phyloP scores from a whole-genome alignment of 768 basidiomycete genomes.

The Crepidotus variabilis region DNA sequence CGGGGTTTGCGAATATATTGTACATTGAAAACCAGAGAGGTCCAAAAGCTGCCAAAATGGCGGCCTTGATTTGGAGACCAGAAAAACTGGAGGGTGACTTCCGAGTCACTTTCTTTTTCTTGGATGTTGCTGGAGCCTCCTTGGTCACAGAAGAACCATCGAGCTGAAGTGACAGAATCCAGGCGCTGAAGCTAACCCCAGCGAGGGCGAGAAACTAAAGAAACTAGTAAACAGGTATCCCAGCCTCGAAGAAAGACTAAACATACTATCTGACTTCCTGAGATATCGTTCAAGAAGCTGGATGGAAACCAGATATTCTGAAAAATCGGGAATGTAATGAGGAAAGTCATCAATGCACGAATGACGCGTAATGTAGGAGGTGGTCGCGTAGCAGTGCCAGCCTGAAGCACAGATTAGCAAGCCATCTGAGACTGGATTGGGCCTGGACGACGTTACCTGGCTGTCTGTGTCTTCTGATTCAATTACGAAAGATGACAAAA shows the following conservation, averaged over 20 bases:
- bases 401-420: neutral
- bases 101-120: constrained; percentile 15
- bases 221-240: constrained; percentile 2
- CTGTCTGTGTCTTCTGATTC: constrained; percentile 11
- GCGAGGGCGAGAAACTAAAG: constrained; percentile 29
- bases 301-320: constrained; percentile 26
- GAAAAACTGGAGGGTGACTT: constrained; percentile 10
- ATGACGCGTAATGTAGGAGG: constrained; percentile 19
- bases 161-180: constrained; percentile 21
- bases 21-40: constrained; percentile 32
- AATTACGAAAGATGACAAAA: constrained; percentile 40
- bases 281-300: constrained; percentile 12
- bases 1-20: constrained; percentile 45
- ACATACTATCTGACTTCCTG: constrained; percentile 38
- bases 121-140: constrained; percentile 9
- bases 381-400: neutral
- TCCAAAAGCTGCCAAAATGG: constrained; percentile 26
- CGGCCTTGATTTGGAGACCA: constrained; percentile 20
- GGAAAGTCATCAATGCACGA: constrained; percentile 22
- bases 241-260: neutral
- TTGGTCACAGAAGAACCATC: constrained; percentile 1
- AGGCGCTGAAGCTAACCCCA: constrained; percentile 24
- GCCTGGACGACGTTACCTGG: constrained; percentile 15
- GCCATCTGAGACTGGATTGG: neutral
- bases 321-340: constrained; percentile 21